These are phyloP conservation scores for Osmanthus fragrans DNA, from an alignment of 257 asterid genomes.

Conservation along the genomic window DNA sequence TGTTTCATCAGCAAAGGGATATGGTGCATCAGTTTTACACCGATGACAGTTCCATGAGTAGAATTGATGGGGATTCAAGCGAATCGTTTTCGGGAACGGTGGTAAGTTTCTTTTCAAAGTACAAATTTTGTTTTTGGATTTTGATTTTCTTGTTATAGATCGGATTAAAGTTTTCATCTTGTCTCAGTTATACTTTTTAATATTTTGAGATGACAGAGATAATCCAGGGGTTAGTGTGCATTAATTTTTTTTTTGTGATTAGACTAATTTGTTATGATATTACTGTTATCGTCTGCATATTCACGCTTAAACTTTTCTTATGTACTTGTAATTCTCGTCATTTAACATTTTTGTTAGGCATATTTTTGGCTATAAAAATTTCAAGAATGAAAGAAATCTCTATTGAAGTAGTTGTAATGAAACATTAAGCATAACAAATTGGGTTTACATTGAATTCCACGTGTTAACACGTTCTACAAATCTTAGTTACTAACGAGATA, in stretches of 20 bases:
- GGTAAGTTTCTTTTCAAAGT: conserved; percentile 37
- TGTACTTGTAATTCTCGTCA: too few species aligned
- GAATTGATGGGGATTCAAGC: conserved; percentile 64
- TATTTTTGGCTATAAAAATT: too few species aligned
- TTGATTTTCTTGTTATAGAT: not conserved
- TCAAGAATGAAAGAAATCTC: too few species aligned
- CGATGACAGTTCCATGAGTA: conserved; percentile 60
- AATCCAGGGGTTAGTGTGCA: not conserved
- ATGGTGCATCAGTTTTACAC: conserved; percentile 73
- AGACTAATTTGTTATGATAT: not conserved
- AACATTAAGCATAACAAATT: too few species aligned
- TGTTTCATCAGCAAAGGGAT: conserved; percentile 69
- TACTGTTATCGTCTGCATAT: too few species aligned
- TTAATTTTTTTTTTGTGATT: not conserved
- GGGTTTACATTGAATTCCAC: too few species aligned
- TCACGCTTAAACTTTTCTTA: too few species aligned
- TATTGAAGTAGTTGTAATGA: too few species aligned
- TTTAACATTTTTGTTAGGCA: too few species aligned
- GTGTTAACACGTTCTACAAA: too few species aligned
- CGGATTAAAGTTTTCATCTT: not conserved
- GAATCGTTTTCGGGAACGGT: conserved; percentile 53
- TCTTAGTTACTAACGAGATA: too few species aligned
- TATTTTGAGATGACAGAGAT: not conserved
- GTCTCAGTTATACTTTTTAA: not conserved
- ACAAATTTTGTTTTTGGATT: not conserved